Evolutionary conservation across 2,329 filamentous ascomycete species (phyloP), one percentile per base, ranked within the genome.

Genomic region (Cladosporium sp.): DNA sequence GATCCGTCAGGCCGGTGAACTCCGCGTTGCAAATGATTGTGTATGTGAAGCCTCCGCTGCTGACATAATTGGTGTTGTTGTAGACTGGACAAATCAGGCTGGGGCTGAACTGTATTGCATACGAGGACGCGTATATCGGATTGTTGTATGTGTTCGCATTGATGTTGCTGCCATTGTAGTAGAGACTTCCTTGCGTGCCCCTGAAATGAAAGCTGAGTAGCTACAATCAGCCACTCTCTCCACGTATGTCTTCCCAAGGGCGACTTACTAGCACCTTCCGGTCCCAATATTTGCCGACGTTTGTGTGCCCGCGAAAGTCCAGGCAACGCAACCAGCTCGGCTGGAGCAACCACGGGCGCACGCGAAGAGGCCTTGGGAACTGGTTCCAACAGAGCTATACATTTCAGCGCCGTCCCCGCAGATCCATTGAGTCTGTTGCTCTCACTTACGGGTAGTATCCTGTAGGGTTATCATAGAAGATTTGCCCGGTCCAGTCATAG

Each of bases 91-190:
- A 52, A 13, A 52, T n/a, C 42, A 45, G 9, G 10, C 34, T 45
- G 7, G 49, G 49, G n/a, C 49, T 52, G 42, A 16, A 34, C 13
- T 52, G 49, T 5, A 52, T 40, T 32, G 45, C 14, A n/a, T 52
- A 52, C 13, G 49, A 32, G 13, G 49, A 42, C n/a, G 49, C 49
- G 16, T 52, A 52, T 7, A 52, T 34, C 7, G n/a, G 5, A 9
- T 31, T 45, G 9, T 10, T 13, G 14, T 13, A 10, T 3, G 6
- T 34, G 10, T 19, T 45, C n/a, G n/a, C 35, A 11, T 33, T 37
- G 8, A 6, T 8, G 9, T 41, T 49, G 8, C 16, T 33, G 6
- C 28, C 11, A 9, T 45, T 45, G 19, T n/a, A 32, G 22, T 38
- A 45, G 11, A 52, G 14, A 16, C n/a, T 38, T 1, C 49, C 49